Evolutionary conservation across 2,329 filamentous ascomycete genomes (phyloP), one percentile per base, ranked within the genome.

Genomic region (Orbilia oligospora): DNA sequence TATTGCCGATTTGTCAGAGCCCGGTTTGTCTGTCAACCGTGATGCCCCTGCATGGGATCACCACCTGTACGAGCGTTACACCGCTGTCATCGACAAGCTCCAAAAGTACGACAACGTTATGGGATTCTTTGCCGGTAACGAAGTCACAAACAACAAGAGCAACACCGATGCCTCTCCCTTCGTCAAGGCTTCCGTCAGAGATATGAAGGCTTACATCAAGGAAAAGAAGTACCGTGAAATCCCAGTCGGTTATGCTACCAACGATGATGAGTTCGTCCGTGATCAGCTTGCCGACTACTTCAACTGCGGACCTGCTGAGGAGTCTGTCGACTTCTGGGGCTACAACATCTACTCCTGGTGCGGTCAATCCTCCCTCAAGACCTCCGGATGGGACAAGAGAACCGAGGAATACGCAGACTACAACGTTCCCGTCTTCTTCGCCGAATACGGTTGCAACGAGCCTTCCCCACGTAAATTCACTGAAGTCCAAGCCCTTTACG

Each of bases 341-440:
- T 98, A 98, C 91, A 99, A 99, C 88, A 97, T 98, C 87, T 99
- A 99, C 89, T 97, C 94, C 67, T 99, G 96, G 96, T 99, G 96
- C 85, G 96, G 95, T 82, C 85, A 94, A 82, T 97, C 93, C 83
- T 90, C 87, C 83, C 96, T 92, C 87, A 83, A 87, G 41, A 84
- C 88, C 76, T 97, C 96, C 2, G 93, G 93, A 69, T 99, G 94
- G 86, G 88, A 91, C 81, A 88, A 90, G 71, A 92, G 95, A 84
- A 94, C 94, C 82, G 85, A 93, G 81, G 95, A 97, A 86, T 99
- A 97, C 87, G 85, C 87, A 76, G 90, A 91, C 84, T 99, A 96
- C 88, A 93, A 93, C 9, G 93, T 98, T 2, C 96, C 96, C 56
- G 92, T 94, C 83, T 99, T 99, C 91, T 97, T 99, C 84, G 96